Evolutionary conservation across 306 rosid genomes (phyloP), one percentile per base, ranked within the genome.

Genomic region (Sphenostylis stenocarpa): DNA sequence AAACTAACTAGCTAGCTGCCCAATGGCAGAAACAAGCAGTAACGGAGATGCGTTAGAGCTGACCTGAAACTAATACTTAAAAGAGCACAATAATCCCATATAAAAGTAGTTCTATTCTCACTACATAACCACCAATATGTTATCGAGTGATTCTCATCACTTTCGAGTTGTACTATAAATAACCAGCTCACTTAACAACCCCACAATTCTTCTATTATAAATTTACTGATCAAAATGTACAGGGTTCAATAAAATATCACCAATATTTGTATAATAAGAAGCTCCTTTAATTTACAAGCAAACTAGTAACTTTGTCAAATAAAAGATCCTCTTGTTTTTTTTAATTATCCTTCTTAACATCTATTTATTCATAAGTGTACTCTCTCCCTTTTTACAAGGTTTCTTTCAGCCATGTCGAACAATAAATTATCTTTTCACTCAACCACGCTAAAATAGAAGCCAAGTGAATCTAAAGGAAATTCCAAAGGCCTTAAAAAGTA

Each of bases 171-270:
- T 61, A 65, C 36, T 0, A 21, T 38, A 69, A 34, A 47, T 70
- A 57, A 41, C 14, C 14, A 70, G 20, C 38, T 39, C 67, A 52
- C 38, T 47, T 48, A 72, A 61, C 70, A 63, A 29, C n/a, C 9
- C 26, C 52, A 82, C 14, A 34, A 41, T 43, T 15, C 16, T 31
- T 55, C 38, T 19, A 11, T 31, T 55, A 49, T 19, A 11, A 20
- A 20, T 76, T 48, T 51, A 67, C 23, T 51, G 24, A 58, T 73
- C 69, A 60, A 6, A 63, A 78, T 23, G 61, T 68, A 23, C 45
- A 56, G 21, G 39, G 39, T 66, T 72, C 58, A 17, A 63, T 8
- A 20, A n/a, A 65, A 80, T 31, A 55, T 43, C 44, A 11, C 21
- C 21, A 29, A 64, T 24, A 31, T 66, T 12, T 17, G 26, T 24